Percentiles rank a stretch among this genome's conserved stretches.
Evolutionary conservation across 805 yeast genomes (phyloP).

Genomic region (Kodamaea sagamina): DNA sequence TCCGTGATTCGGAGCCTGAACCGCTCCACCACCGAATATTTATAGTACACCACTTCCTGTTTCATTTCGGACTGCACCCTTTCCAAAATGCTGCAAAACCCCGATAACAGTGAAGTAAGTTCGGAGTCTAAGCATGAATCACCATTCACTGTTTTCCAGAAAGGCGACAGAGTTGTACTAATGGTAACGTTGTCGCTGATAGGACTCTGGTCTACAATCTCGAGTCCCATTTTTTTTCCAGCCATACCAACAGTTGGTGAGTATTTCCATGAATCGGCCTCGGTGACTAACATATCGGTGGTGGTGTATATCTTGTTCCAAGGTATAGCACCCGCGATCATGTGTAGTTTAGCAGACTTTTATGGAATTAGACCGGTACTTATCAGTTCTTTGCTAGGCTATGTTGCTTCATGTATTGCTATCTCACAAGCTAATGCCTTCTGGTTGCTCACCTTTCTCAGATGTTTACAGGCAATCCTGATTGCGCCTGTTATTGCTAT

Average conservation of each 20-base stretch:
- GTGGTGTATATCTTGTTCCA: slow-evolving; percentile 77
- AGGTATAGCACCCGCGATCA: slow-evolving; percentile 71
- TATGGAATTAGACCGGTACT: slow-evolving; percentile 74
- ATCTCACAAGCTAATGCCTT: slow-evolving; percentile 60
- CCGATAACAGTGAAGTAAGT: neutral
- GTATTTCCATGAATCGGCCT: slow-evolving; percentile 56
- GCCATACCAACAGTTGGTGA: slow-evolving; percentile 61
- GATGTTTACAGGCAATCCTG: slow-evolving; percentile 77
- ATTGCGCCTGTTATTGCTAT: slow-evolving; percentile 77
- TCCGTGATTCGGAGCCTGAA: too few relatives aligned
- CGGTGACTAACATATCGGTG: slow-evolving; percentile 67
- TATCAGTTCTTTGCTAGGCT: slow-evolving; percentile 54
- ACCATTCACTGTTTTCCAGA: slow-evolving; percentile 45
- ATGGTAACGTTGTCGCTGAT: slow-evolving; percentile 43
- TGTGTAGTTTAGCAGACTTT: slow-evolving; percentile 68
- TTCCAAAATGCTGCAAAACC: too few relatives aligned
- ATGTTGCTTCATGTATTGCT: slow-evolving; percentile 63
- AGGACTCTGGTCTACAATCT: slow-evolving; percentile 68
- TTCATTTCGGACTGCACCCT: too few relatives aligned
- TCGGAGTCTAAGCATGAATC: slow-evolving; percentile 1
- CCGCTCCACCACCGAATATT: too few relatives aligned
- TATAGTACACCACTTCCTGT: too few relatives aligned
- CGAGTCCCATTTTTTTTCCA: slow-evolving; percentile 81
- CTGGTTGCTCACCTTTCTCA: slow-evolving; percentile 59
- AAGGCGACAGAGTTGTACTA: slow-evolving; percentile 41